Evolutionary conservation across 805 yeast genomes (phyloP).

Genomic region (Yarrowia osloensis): DNA sequence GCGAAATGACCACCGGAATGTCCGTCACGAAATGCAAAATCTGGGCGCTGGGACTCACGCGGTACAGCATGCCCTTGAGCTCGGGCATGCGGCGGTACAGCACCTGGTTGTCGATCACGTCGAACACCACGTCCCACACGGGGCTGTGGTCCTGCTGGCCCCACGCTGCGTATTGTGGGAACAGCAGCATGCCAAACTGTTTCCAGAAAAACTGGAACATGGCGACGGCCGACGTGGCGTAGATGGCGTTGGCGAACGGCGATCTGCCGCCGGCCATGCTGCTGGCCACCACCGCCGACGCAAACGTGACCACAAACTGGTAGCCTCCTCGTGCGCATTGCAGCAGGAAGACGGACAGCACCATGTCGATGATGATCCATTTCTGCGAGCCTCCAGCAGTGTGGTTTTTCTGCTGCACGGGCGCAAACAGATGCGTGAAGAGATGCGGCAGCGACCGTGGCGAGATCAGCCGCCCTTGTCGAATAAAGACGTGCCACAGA

Average conservation of each 20-base stretch:
- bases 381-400: not conserved
- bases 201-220: constrained; percentile 35
- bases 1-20: constrained; percentile 37
- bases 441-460: constrained; percentile 21
- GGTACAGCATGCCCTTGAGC: constrained; percentile 33
- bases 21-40: constrained; percentile 39
- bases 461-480: constrained; percentile 12
- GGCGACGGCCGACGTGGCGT: constrained; percentile 40
- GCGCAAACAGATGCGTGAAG: constrained; percentile 15
- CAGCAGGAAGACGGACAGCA: constrained; percentile 8
- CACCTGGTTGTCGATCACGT: constrained; percentile 26
- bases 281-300: constrained; percentile 42
- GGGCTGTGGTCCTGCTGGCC: constrained; percentile 12
- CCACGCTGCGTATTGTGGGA: constrained; percentile 31
- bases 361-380: constrained; percentile 21
- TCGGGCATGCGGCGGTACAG: constrained; percentile 7
- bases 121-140: constrained; percentile 25
- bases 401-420: not conserved
- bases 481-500: constrained; percentile 24
- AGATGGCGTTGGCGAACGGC: constrained; percentile 40
- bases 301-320: constrained; percentile 36
- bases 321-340: constrained; percentile 16
- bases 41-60: constrained; percentile 34
- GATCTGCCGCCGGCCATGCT: constrained; percentile 40
- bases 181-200: constrained; percentile 34